Evolutionary conservation across 2,329 filamentous ascomycete species (phyloP).

Genomic region (Clonostachys rhizophaga): DNA sequence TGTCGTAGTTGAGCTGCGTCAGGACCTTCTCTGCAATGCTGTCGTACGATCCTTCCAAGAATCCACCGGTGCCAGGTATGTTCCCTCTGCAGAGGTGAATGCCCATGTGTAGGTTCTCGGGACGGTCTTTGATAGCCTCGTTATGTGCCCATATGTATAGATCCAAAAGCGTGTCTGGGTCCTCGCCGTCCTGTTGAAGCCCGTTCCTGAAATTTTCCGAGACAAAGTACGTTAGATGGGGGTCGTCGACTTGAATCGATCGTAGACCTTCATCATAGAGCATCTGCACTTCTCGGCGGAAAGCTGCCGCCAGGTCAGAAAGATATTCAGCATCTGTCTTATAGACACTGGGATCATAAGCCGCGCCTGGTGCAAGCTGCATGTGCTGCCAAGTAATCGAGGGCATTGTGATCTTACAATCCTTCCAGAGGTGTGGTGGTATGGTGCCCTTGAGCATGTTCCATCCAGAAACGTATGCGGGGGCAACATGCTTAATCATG

Average conservation of each 20-base stretch:
- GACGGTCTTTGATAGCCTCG: conserved; percentile 57
- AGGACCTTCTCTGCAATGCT: conserved; percentile 58
- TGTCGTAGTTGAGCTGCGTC: conserved; percentile 52
- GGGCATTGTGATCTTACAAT: conserved; percentile 65
- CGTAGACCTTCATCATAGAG: conserved; percentile 50
- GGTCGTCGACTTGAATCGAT: conserved; percentile 58
- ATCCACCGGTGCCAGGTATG: conserved; percentile 58
- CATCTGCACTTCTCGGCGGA: conserved; percentile 47
- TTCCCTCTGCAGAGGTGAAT: conserved; percentile 63
- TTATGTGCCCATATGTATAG: conserved; percentile 72
- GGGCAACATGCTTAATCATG: conserved; percentile 33
- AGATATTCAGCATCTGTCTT: conserved; percentile 50
- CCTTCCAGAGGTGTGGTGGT: conserved; percentile 52
- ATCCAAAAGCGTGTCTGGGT: conserved; percentile 62
- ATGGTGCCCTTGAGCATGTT: conserved; percentile 32
- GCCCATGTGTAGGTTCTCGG: conserved; percentile 64
- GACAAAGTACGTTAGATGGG: conserved; percentile 63
- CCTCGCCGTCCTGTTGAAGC: conserved; percentile 50
- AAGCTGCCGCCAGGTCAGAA: conserved; percentile 49
- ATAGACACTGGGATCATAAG: conserved; percentile 48
- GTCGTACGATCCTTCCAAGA: conserved; percentile 61
- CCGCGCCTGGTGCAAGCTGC: conserved; percentile 42
- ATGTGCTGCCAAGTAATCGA: conserved; percentile 66
- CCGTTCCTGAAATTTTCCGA: conserved; percentile 61
- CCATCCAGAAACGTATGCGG: conserved; percentile 38